Base-by-base conservation (phyloP, 2,329 filamentous ascomycete genomes). In the Falciphora oryzae region DNA sequence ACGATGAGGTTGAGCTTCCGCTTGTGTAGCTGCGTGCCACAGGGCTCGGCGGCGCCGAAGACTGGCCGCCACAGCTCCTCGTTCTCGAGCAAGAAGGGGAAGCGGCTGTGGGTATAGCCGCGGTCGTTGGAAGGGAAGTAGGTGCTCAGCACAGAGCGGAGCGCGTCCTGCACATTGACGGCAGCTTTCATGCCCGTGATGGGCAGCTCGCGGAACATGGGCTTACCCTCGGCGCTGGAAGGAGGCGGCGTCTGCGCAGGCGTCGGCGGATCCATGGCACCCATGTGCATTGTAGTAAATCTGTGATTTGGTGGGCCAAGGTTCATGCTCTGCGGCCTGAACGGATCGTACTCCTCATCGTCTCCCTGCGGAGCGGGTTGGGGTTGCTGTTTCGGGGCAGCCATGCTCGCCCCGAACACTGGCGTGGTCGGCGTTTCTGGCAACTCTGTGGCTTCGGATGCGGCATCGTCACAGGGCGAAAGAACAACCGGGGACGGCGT, bases 1-100 rank as follows among this genome's bases (percentile, higher is more conserved):
- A 89, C 72, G 4, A 89, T 85, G 61, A 87, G 78, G 68, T 88
- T 84, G 16, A 85, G 73, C 53, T 77, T 79, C 44, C 77, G 75
- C 56, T 63, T 57, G 16, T 56, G 28, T 7, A 31, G 29, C 61
- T 25, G 16, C 1, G 44, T 1, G 14, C 22, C 38, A 14, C 35
- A 27, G 22, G 72, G 65, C 22, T 76, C 74, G 0, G 76, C 74
- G 0, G 70, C 68, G 35, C 80, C 74, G 59, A 86, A 82, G 0
- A 86, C 75, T 2, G 83, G 82, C 63, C 78, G 78, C 84, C 84
- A 86, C 14, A 85, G 69, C 5, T 75, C 79, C 38, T 81, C 78
- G 58, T 80, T 75, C 58, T 84, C 83, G 0, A 80, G 79, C 1
- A 83, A 72, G 31, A 82, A 71, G 0, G 80, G 76, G 61, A 81